Conservation (phyloP, 257 asterid genomes). For the Knoxia roxburghii region DNA sequence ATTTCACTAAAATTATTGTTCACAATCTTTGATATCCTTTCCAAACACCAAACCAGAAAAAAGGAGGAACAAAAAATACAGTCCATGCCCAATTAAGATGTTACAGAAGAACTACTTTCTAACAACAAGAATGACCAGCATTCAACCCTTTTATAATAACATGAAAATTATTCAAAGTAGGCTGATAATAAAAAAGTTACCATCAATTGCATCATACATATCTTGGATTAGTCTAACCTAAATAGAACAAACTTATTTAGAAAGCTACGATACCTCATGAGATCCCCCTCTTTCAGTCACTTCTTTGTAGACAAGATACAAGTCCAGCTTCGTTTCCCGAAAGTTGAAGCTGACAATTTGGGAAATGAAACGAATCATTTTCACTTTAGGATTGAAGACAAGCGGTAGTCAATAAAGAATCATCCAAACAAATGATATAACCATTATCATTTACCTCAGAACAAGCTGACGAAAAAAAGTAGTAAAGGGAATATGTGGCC, state of each 20-base stretch:
- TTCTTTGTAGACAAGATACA: slow-evolving; percentile 52
- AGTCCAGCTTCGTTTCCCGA: slow-evolving; percentile 47
- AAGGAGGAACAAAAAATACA: background rate
- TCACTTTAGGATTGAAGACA: background rate
- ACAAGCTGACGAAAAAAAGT: background rate
- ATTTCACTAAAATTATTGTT: background rate
- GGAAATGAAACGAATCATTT: background rate
- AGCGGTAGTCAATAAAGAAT: background rate
- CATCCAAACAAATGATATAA: background rate
- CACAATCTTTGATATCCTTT: no score
- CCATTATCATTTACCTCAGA: background rate
- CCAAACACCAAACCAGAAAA: no score
- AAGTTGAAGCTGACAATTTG: slow-evolving; percentile 50
- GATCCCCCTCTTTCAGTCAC: slow-evolving; percentile 62
- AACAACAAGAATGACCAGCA: background rate
- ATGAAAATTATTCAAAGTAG: background rate
- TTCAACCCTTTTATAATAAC: background rate
- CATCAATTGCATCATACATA: background rate
- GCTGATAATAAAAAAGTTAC: background rate
- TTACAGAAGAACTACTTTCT: background rate
- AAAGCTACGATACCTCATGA: slow-evolving; percentile 40
- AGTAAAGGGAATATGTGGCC: background rate
- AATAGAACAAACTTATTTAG: background rate
- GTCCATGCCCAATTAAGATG: background rate
- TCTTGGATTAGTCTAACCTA: background rate